Evolutionary conservation across 2,329 filamentous ascomycete species (phyloP).

Genomic region (Xylaria sp.): DNA sequence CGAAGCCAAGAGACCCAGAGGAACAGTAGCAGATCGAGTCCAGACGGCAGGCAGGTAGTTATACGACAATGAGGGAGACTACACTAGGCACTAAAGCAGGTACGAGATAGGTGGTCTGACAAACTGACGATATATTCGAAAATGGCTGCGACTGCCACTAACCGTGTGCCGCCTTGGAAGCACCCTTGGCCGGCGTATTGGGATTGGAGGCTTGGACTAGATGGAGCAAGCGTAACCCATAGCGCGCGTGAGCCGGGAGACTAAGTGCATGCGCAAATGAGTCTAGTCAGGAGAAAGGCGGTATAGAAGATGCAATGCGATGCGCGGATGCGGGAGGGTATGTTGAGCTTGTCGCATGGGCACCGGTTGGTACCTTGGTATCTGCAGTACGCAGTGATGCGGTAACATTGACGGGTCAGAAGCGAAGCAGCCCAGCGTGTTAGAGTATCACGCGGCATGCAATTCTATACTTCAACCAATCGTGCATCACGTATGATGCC

Average conservation of each 20-base stretch:
- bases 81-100: background rate
- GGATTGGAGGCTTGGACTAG: background rate
- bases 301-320: background rate
- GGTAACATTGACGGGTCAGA: slow-evolving; percentile 15
- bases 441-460: slow-evolving; percentile 23
- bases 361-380: background rate
- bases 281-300: slow-evolving; percentile 7
- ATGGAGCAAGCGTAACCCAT: slow-evolving; percentile 12
- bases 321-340: slow-evolving; percentile 4
- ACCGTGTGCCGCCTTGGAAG: slow-evolving; percentile 24
- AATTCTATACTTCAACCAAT: slow-evolving; percentile 13
- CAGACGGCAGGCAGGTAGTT: slow-evolving; percentile 2
- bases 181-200: slow-evolving; percentile 16
- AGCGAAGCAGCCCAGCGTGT: background rate
- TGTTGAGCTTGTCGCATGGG: slow-evolving; percentile 3
- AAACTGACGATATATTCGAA: slow-evolving; percentile 20
- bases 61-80: slow-evolving; percentile 9
- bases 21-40: background rate
- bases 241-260: slow-evolving; percentile 7
- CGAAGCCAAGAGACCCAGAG: background rate
- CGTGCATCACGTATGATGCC: background rate
- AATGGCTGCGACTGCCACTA: slow-evolving; percentile 11
- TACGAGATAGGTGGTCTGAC: slow-evolving; percentile 2
- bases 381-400: slow-evolving; percentile 6
- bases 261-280: slow-evolving; percentile 5